phyloP scores from a whole-genome alignment of 2,329 filamentous ascomycete species.

The Graphium sp. region DNA sequence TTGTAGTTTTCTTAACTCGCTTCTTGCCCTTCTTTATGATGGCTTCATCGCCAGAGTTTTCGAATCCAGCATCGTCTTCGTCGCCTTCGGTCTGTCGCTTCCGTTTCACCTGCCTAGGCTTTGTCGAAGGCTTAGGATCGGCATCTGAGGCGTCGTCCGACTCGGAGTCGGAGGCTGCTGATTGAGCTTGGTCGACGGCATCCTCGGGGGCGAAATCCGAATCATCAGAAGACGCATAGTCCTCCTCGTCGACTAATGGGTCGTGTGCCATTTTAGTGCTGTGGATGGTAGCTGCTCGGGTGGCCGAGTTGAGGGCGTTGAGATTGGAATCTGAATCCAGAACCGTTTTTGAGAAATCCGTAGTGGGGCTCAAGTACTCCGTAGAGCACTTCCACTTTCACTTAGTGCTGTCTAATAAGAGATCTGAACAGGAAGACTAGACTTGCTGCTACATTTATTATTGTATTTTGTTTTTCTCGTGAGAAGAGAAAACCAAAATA shows the following conservation, averaged over 20 bases:
- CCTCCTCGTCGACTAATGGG: slow-evolving; percentile 29
- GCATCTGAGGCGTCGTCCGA: slow-evolving; percentile 18
- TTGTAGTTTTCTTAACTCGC: slow-evolving; percentile 27
- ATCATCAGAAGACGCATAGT: slow-evolving; percentile 56
- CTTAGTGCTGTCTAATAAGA: too few species aligned
- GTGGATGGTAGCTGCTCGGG: slow-evolving; percentile 1
- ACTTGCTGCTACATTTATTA: too few species aligned
- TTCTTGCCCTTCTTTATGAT: slow-evolving; percentile 48
- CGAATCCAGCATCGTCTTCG: slow-evolving; percentile 30
- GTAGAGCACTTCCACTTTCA: too few species aligned
- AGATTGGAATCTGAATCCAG: too few species aligned
- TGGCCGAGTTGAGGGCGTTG: background rate
- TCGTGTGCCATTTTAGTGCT: slow-evolving; percentile 23
- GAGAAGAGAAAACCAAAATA: too few species aligned
- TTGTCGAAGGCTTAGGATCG: slow-evolving; percentile 6
- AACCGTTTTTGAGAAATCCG: too few species aligned
- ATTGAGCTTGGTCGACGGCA: slow-evolving; percentile 14
- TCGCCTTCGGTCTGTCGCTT: slow-evolving; percentile 13
- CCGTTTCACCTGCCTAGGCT: slow-evolving; percentile 11
- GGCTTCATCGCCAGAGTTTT: slow-evolving; percentile 58
- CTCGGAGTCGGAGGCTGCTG: slow-evolving; percentile 32
- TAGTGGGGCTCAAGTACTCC: too few species aligned
- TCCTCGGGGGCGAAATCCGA: slow-evolving; percentile 55
- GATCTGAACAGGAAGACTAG: too few species aligned
- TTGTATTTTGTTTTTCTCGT: too few species aligned